Base-by-base conservation (phyloP, 2,329 filamentous ascomycete species). In the Fusarium subglutinans region DNA sequence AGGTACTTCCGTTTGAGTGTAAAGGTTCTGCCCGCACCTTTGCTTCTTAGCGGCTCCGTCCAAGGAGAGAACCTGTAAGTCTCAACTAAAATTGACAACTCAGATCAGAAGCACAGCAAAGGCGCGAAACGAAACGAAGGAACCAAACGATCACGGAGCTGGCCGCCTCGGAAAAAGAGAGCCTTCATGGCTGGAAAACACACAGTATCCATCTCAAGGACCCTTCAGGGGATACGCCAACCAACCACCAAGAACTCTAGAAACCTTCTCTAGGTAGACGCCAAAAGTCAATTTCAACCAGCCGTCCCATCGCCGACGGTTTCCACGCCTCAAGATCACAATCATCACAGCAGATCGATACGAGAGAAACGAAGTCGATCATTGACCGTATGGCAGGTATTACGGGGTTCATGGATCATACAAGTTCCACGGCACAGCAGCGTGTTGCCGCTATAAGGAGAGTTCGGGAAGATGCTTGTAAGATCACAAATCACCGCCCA, bases 201-300 rank as follows among this genome's bases (percentile, higher is more conserved):
- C 50, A 20, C 30, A 51, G 30, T 24, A 33, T 35, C 30, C 48
- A 43, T 50, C 38, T 35, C 33, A 66, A 30, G 37, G 35, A 69
- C 40, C 51, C 33, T 63, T 64, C 40, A 47, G 24, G 33, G 24
- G 44, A 50, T 51, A 55, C 54, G 33, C 65, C 54, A 55, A 55
- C 66, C 61, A 73, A 57, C 66, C 57, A 73, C 69, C 43, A 37
- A 40, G 35, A 41, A 62, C 47, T 44, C 56, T 53, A 63, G 55
- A 72, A 72, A 44, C 22, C 56, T 62, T 68, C 62, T 63, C 56
- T 22, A 45, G 28, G 56, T 22, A 30, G 50, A 58, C 51, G 38
- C 54, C 63, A 57, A 74, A 73, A 73, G 66, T 61, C 71, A 74
- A 73, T 73, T 66, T 65, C 53, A 73, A 73, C 54, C 65, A 58